Evolutionary conservation across 2,329 filamentous ascomycete species (phyloP).

Genomic region (Calonectria hawksworthii): DNA sequence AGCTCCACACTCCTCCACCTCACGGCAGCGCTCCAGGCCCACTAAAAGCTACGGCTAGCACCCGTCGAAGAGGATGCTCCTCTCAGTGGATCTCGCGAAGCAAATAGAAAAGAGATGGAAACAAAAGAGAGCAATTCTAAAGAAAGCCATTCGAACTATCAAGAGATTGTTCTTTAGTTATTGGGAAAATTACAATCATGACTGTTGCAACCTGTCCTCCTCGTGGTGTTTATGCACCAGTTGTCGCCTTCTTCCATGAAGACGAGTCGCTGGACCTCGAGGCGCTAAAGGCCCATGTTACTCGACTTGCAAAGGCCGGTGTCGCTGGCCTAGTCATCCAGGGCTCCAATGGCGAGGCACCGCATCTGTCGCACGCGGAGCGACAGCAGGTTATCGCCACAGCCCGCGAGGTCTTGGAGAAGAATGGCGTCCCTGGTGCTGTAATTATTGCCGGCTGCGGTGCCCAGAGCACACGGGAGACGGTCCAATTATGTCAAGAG

Average conservation of each 20-base stretch:
- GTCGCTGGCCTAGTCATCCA: constrained; percentile 79
- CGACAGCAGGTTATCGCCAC: constrained; percentile 71
- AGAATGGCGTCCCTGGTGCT: constrained; percentile 67
- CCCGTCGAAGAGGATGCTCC: background rate
- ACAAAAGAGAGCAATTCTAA: background rate
- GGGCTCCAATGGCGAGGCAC: constrained; percentile 81
- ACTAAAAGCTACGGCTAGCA: background rate
- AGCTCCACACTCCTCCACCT: background rate
- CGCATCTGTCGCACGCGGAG: constrained; percentile 77
- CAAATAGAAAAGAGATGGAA: background rate
- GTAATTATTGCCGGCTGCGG: constrained; percentile 79
- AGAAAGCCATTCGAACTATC: background rate
- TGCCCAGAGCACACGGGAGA: constrained; percentile 77
- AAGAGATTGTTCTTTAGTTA: background rate
- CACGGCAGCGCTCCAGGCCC: background rate
- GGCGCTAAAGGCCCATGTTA: constrained; percentile 65
- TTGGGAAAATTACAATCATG: background rate
- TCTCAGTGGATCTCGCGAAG: background rate
- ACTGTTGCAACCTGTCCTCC: constrained; percentile 24
- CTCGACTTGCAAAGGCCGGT: constrained; percentile 73
- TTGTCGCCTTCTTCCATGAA: constrained; percentile 71
- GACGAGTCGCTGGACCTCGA: constrained; percentile 69
- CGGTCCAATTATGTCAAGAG: constrained; percentile 74
- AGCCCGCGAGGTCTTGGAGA: constrained; percentile 73
- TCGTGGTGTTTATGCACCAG: constrained; percentile 71